Evolutionary conservation across 768 basidiomycete species (phyloP).

Genomic region (Nidula microcarpa): DNA sequence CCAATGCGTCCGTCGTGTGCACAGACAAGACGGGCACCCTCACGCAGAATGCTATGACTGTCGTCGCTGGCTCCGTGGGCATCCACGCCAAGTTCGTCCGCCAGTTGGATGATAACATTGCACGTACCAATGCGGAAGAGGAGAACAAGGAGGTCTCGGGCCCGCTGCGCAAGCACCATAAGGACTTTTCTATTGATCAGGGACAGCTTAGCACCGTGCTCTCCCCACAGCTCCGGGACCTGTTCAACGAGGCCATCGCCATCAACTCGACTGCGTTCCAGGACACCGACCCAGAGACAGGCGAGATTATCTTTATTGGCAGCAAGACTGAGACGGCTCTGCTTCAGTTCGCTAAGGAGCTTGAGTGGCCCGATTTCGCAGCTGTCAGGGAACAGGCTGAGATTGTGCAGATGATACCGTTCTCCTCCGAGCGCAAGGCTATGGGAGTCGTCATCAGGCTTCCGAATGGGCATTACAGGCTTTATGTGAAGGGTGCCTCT

Average conservation of each 20-base stretch:
- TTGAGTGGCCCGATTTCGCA: constrained; percentile 73
- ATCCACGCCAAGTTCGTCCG: constrained; percentile 93
- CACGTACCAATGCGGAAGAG: constrained; percentile 70
- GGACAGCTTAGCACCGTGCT: constrained; percentile 62
- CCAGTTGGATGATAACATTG: constrained; percentile 64
- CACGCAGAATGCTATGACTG: constrained; percentile 92
- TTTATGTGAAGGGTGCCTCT: constrained; percentile 90
- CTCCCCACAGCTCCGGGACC: constrained; percentile 50
- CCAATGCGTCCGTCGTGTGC: constrained; percentile 92
- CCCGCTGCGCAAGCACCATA: constrained; percentile 36
- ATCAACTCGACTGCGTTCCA: constrained; percentile 96
- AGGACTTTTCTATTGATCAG: constrained; percentile 89
- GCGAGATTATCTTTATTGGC: constrained; percentile 69
- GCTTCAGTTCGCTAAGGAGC: constrained; percentile 78
- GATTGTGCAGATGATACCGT: constrained; percentile 87
- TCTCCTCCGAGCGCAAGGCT: constrained; percentile 89
- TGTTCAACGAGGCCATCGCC: constrained; percentile 85
- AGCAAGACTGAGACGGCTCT: constrained; percentile 96
- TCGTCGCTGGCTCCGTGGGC: constrained; percentile 94
- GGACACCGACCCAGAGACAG: constrained; percentile 62
- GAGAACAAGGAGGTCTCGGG: constrained; percentile 20
- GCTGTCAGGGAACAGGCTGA: constrained; percentile 55
- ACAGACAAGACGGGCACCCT: constrained; percentile 97
- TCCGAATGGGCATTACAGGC: constrained; percentile 50
- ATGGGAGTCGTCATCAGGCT: constrained; percentile 87